phyloP scores from a whole-genome alignment of 495 filamentous ascomycete genomes.

The Cercophora samala region DNA sequence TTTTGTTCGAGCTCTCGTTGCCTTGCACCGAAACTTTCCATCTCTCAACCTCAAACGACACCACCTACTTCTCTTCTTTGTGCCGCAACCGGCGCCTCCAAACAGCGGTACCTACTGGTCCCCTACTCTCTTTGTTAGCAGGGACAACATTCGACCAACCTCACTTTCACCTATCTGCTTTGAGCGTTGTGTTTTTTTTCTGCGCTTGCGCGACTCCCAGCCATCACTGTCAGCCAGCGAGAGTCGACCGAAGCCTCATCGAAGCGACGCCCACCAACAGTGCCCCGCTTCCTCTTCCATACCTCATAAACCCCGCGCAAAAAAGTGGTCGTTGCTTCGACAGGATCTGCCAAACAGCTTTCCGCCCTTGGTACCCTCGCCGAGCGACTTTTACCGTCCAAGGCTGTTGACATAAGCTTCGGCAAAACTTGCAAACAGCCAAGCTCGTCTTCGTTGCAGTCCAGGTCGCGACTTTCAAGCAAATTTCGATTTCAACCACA shows the following conservation, averaged over 20 bases:
- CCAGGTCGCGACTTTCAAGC: neutral
- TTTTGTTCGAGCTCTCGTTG: constrained; percentile 9
- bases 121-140: neutral
- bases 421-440: neutral
- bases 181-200: constrained; percentile 4
- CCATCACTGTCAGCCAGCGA: constrained; percentile 4
- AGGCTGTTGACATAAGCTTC: neutral
- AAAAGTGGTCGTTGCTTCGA: neutral
- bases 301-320: neutral
- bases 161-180: neutral
- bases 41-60: neutral
- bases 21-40: constrained; percentile 9
- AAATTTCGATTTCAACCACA: neutral
- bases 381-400: neutral
- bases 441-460: neutral
- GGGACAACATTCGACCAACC: neutral
- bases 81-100: neutral
- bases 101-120: neutral
- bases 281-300: neutral
- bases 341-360: neutral
- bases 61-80: constrained; percentile 1
- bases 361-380: neutral
- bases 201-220: neutral
- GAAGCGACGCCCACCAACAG: neutral
- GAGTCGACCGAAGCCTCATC: neutral